phyloP scores from a whole-genome alignment of 2,329 filamentous ascomycete species.

The Aspergillus tanneri region DNA sequence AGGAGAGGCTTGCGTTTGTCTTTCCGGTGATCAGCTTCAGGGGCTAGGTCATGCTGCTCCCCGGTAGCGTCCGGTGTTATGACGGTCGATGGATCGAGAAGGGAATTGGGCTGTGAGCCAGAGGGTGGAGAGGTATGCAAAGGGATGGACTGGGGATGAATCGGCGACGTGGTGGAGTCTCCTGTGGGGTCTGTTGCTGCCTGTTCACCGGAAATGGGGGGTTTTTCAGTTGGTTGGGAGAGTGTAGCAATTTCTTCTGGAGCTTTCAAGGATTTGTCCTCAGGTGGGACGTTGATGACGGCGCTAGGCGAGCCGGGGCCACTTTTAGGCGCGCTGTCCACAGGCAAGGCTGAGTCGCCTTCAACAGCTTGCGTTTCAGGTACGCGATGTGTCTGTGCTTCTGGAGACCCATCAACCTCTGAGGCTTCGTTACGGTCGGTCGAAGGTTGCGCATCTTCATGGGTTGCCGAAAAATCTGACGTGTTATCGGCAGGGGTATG shows the following conservation, averaged over 20 bases:
- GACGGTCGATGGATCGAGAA: conserved; percentile 21
- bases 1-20: conserved; percentile 37
- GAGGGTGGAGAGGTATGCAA: conserved; percentile 20
- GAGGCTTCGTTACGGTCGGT: conserved; percentile 12
- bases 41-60: conserved; percentile 22
- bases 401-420: conserved; percentile 18
- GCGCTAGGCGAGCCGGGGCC: conserved; percentile 34
- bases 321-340: conserved; percentile 27
- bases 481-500: conserved; percentile 18
- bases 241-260: conserved; percentile 26
- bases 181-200: conserved; percentile 14
- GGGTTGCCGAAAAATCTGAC: conserved; percentile 18
- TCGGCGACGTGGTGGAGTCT: conserved; percentile 16
- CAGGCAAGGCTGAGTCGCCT: conserved; percentile 25
- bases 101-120: conserved; percentile 16
- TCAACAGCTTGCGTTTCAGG: conserved; percentile 27
- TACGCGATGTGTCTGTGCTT: conserved; percentile 19
- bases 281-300: conserved; percentile 29
- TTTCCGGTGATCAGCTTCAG: conserved; percentile 29
- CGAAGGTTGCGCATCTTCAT: conserved; percentile 15
- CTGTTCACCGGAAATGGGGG: conserved; percentile 18
- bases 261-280: conserved; percentile 25
- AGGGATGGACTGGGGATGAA: conserved; percentile 13
- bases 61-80: conserved; percentile 21
- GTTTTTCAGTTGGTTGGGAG: conserved; percentile 20